A percentile compares a stretch with the other conserved stretches of the same genome.
phyloP scores from a whole-genome alignment of 495 filamentous ascomycete species.

The Choiromyces venosus region DNA sequence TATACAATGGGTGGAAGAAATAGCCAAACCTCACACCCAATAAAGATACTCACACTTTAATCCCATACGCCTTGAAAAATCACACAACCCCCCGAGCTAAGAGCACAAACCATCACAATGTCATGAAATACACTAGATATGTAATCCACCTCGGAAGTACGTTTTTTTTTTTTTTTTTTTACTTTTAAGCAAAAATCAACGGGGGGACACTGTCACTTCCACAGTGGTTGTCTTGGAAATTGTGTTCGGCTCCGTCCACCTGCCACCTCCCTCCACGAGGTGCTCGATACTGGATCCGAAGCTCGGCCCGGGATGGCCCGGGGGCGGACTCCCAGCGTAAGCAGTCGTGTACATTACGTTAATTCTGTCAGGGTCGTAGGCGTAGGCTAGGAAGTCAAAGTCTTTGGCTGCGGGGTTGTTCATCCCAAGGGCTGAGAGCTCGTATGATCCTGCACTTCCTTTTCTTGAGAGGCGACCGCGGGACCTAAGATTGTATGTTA shows the following conservation, averaged over 20 bases:
- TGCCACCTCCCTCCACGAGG: constrained; percentile 4
- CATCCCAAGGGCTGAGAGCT: background rate
- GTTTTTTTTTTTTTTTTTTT: too few species aligned
- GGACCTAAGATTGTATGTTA: background rate
- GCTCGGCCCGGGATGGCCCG: background rate
- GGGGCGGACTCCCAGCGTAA: constrained; percentile 6
- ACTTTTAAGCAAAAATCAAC: background rate
- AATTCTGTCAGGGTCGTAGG: constrained; percentile 27
- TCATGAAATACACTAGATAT: background rate
- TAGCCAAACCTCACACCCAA: background rate
- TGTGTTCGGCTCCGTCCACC: constrained; percentile 8
- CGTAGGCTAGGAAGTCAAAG: constrained; percentile 27
- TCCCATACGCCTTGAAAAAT: background rate
- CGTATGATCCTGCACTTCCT: constrained; percentile 5
- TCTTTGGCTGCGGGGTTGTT: background rate
- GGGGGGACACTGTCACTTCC: constrained; percentile 6
- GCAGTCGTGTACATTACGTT: constrained; percentile 13
- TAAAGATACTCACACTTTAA: background rate
- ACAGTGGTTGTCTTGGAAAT: constrained; percentile 33
- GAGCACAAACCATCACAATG: background rate
- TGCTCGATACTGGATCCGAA: constrained; percentile 12
- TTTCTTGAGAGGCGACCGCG: background rate
- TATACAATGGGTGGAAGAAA: background rate
- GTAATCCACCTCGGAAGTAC: background rate
- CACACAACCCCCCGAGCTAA: background rate